phyloP scores from a whole-genome alignment of 495 filamentous ascomycete species.

The Parathielavia appendiculata region DNA sequence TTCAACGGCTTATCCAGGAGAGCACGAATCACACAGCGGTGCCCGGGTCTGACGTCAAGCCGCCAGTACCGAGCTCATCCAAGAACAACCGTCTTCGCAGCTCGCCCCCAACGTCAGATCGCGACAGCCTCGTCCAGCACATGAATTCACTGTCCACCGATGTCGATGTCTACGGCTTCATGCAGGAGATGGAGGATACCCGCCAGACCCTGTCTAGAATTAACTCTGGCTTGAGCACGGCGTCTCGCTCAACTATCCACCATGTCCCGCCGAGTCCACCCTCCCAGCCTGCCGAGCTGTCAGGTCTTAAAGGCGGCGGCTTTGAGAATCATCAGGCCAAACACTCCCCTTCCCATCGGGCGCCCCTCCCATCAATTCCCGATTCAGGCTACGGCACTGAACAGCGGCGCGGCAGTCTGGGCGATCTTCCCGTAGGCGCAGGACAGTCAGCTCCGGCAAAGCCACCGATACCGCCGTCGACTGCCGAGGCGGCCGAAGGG shows the following conservation, averaged over 20 bases:
- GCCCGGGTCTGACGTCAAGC: not conserved
- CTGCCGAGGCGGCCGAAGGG: not conserved
- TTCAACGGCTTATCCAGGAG: constrained; percentile 7
- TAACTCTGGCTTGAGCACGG: constrained; percentile 24
- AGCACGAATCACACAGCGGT: constrained; percentile 1
- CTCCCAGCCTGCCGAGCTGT: constrained; percentile 7
- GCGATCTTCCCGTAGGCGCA: constrained; percentile 4
- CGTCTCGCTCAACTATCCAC: constrained; percentile 27
- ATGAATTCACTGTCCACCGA: constrained; percentile 31
- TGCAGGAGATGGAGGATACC: constrained; percentile 30
- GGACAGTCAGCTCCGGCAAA: not conserved
- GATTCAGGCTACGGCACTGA: constrained; percentile 31
- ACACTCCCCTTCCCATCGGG: constrained; percentile 4
- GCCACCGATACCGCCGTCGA: not conserved
- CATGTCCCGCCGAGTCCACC: constrained; percentile 30
- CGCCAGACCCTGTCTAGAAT: constrained; percentile 26
- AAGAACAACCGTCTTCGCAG: not conserved
- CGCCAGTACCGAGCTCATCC: not conserved
- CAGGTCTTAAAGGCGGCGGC: not conserved
- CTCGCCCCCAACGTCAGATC: constrained; percentile 15
- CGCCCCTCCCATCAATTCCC: constrained; percentile 19
- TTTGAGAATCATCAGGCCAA: not conserved
- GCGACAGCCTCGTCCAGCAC: constrained; percentile 26
- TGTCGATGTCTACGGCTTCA: constrained; percentile 28
- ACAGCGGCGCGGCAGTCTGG: constrained; percentile 23